A percentile compares a stretch with the other conserved stretches of the same genome.
Evolutionary conservation across 2,329 filamentous ascomycete genomes (phyloP).

Genomic region (Penicillium digitatum): DNA sequence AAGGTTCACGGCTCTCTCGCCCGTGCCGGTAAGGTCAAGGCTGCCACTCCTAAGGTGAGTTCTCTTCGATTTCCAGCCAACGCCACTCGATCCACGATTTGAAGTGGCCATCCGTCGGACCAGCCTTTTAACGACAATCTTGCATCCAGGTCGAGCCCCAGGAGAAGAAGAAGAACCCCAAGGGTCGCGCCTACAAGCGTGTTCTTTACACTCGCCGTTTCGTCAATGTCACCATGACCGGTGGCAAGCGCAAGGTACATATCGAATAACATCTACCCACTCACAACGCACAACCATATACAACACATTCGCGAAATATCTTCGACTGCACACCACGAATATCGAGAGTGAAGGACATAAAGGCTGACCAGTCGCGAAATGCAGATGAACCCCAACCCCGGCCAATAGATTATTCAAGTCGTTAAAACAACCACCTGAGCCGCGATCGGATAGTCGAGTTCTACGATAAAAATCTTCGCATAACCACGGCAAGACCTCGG

Average conservation of each 20-base stretch:
- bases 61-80: constrained; percentile 6
- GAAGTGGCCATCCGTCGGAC: constrained; percentile 6
- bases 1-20: constrained; percentile 93
- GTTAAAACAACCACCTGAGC: constrained; percentile 23
- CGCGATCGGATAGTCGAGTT: constrained; percentile 23
- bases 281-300: constrained; percentile 24
- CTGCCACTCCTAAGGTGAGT: constrained; percentile 54
- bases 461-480: constrained; percentile 23
- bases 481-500: constrained; percentile 20
- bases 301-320: neutral
- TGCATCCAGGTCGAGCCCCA: constrained; percentile 28
- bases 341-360: constrained; percentile 4
- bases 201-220: constrained; percentile 95
- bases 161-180: constrained; percentile 95
- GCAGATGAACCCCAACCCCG: constrained; percentile 85
- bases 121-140: constrained; percentile 19
- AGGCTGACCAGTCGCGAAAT: constrained; percentile 16
- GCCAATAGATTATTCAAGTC: constrained; percentile 52
- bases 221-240: constrained; percentile 95
- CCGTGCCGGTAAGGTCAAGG: constrained; percentile 98
- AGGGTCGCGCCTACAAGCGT: constrained; percentile 97
- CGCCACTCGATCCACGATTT: constrained; percentile 14
- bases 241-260: constrained; percentile 94
- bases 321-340: constrained; percentile 11
- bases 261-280: constrained; percentile 15